Evolutionary conservation across 495 filamentous ascomycete species (phyloP).

Genomic region (Lophiotrema nucula): DNA sequence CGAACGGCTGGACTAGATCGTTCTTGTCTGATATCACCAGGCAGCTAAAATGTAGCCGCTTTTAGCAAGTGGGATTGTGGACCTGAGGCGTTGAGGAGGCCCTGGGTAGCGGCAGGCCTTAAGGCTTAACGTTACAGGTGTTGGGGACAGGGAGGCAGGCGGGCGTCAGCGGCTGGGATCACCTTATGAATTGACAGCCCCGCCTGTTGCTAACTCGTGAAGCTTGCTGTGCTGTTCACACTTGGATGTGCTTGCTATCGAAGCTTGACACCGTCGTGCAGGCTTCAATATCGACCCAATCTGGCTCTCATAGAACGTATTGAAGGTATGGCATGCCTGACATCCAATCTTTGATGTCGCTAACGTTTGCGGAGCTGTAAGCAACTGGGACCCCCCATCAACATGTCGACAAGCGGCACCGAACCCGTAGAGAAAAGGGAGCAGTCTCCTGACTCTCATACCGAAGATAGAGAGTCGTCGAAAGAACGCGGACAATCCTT

Average conservation of each 20-base stretch:
- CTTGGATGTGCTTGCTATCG: too few relatives aligned
- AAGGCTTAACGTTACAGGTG: neutral
- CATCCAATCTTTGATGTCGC: too few relatives aligned
- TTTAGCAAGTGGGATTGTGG: neutral
- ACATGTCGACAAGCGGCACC: neutral
- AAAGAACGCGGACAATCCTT: neutral
- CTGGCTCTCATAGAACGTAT: too few relatives aligned
- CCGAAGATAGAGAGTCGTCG: conserved; percentile 11
- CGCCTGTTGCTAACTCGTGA: neutral
- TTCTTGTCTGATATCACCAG: too few relatives aligned
- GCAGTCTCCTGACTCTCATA: conserved; percentile 9
- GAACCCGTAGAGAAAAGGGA: conserved; percentile 10
- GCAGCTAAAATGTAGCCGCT: neutral
- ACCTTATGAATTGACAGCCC: neutral
- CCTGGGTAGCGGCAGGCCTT: neutral
- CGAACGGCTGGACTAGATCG: too few relatives aligned
- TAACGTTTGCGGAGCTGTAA: too few relatives aligned
- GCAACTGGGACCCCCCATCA: too few relatives aligned
- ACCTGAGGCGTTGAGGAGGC: neutral
- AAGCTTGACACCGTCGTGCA: too few relatives aligned
- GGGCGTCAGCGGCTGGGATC: neutral
- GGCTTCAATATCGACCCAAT: too few relatives aligned
- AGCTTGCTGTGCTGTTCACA: too few relatives aligned
- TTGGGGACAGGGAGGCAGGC: neutral
- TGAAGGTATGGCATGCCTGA: too few relatives aligned